These are phyloP conservation scores for Clonostachys chloroleuca DNA, from an alignment of 2,329 filamentous ascomycete genomes.

Conservation along the genomic window DNA sequence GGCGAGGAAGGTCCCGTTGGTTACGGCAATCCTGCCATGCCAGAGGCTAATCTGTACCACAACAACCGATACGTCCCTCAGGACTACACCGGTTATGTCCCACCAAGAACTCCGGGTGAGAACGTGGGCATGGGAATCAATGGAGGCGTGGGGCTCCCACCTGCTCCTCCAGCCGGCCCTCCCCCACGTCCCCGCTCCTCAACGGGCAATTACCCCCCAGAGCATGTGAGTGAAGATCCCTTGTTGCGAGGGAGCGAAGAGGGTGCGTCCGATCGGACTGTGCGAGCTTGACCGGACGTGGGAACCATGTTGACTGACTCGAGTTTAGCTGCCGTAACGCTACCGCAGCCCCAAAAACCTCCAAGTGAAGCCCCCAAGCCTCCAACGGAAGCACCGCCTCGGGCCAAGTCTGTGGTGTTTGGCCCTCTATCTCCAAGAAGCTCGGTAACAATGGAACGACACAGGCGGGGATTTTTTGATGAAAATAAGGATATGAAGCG, in stretches of 20 bases:
- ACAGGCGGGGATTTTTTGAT: conserved; percentile 16
- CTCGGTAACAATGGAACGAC: conserved; percentile 35
- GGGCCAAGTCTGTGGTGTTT: conserved; percentile 38
- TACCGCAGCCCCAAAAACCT: too few relatives aligned
- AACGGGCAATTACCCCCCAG: conserved; percentile 25
- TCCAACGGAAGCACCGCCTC: not conserved
- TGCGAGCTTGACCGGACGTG: not conserved
- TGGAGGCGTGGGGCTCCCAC: conserved; percentile 20
- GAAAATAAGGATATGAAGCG: too few relatives aligned
- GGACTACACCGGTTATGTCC: conserved; percentile 32
- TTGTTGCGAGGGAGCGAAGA: conserved; percentile 20
- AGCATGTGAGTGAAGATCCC: conserved; percentile 38
- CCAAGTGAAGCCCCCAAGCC: too few relatives aligned
- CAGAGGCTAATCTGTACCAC: conserved; percentile 27
- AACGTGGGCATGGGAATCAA: not conserved
- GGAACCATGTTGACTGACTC: not conserved
- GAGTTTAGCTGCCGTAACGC: not conserved
- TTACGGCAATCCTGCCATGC: conserved; percentile 20
- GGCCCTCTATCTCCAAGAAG: conserved; percentile 45
- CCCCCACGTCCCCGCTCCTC: conserved; percentile 18
- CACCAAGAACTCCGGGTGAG: not conserved
- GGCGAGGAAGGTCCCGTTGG: conserved; percentile 5
- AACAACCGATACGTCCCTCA: conserved; percentile 36
- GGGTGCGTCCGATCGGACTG: conserved; percentile 28
- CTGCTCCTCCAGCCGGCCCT: conserved; percentile 21